These are phyloP conservation scores for Aureobasidium vineae DNA, from an alignment of 2,329 filamentous ascomycete genomes.

Conservation along the genomic window DNA sequence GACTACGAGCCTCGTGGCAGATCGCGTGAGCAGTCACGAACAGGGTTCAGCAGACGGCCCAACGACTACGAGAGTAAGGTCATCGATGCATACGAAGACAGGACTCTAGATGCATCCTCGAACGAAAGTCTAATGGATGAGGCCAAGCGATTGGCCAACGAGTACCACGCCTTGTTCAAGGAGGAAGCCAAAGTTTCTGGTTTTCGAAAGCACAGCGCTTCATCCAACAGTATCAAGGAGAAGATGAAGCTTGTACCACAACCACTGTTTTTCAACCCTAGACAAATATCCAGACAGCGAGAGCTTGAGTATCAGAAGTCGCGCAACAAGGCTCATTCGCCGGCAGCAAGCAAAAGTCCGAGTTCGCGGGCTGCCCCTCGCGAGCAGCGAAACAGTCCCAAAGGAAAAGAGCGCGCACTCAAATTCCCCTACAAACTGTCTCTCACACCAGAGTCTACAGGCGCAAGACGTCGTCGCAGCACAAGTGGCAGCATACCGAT, in stretches of 20 bases:
- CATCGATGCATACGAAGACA: not conserved
- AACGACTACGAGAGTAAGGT: slow-evolving; percentile 5
- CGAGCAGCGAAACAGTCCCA: not conserved
- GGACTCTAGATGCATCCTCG: slow-evolving; percentile 13
- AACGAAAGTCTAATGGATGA: slow-evolving; percentile 27
- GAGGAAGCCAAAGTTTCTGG: slow-evolving; percentile 28
- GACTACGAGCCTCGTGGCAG: slow-evolving; percentile 18
- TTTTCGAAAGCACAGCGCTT: slow-evolving; percentile 8
- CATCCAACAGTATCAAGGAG: slow-evolving; percentile 2
- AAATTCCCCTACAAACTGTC: slow-evolving; percentile 11
- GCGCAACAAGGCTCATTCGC: not conserved
- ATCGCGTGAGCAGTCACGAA: not conserved
- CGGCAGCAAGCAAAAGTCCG: not conserved
- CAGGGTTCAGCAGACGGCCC: not conserved
- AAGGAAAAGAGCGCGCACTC: not conserved
- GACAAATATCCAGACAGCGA: slow-evolving; percentile 15
- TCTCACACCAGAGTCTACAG: slow-evolving; percentile 16
- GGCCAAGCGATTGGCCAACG: slow-evolving; percentile 29
- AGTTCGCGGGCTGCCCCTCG: not conserved
- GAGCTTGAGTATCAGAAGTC: slow-evolving; percentile 5
- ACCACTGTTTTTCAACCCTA: slow-evolving; percentile 33
- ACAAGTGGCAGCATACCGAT: slow-evolving; percentile 38
- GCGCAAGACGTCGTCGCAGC: slow-evolving; percentile 29
- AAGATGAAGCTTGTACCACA: slow-evolving; percentile 38
- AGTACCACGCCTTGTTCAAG: slow-evolving; percentile 34